phyloP scores from a whole-genome alignment of 768 basidiomycete genomes.

The Phaeotremella skinneri region DNA sequence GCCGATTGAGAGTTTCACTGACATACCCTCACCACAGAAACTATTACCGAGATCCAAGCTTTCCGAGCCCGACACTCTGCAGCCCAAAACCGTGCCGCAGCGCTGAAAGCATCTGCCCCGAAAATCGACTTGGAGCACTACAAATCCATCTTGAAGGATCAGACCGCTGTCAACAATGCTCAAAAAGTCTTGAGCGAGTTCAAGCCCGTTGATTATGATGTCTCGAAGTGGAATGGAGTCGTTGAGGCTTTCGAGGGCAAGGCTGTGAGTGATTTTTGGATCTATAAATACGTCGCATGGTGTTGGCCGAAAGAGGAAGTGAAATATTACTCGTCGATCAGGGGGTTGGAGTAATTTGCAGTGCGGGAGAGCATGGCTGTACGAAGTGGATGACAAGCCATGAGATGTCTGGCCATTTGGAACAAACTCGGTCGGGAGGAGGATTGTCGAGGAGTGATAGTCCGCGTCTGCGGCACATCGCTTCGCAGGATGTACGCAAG shows the following conservation, averaged over 20 bases:
- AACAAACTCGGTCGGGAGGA: too few species aligned
- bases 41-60: constrained; percentile 80
- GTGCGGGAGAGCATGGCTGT: too few species aligned
- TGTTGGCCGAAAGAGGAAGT: not conserved
- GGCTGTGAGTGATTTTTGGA: constrained; percentile 63
- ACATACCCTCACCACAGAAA: constrained; percentile 60
- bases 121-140: constrained; percentile 89
- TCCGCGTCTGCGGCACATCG: too few species aligned
- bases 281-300: constrained; percentile 11
- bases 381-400: too few species aligned
- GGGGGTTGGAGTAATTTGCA: too few species aligned
- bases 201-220: constrained; percentile 94
- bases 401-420: too few species aligned
- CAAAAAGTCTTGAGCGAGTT: constrained; percentile 84
- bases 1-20: too few species aligned
- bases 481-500: too few species aligned
- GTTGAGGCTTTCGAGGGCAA: constrained; percentile 96
- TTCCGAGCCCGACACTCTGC: constrained; percentile 95
- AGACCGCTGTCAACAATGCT: constrained; percentile 82
- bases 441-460: too few species aligned
- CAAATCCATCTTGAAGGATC: constrained; percentile 87
- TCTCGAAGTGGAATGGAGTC: constrained; percentile 80
- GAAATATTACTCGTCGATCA: too few species aligned
- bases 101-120: constrained; percentile 57
- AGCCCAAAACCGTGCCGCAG: constrained; percentile 56